Evolutionary conservation across 2,329 filamentous ascomycete species (phyloP).

Genomic region (Microsporum ferrugineum): DNA sequence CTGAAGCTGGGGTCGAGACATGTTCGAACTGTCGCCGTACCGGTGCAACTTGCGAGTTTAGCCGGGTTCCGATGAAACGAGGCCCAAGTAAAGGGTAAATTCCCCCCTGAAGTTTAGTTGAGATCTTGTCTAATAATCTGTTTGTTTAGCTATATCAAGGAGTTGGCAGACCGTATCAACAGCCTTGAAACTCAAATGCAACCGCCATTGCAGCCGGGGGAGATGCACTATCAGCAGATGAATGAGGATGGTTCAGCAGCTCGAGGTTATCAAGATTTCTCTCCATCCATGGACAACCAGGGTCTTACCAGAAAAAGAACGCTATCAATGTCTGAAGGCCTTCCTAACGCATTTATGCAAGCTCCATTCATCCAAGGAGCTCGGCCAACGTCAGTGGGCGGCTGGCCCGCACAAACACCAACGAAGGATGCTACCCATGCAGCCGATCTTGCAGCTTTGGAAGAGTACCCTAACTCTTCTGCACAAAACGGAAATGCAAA

Average conservation of each 20-base stretch:
- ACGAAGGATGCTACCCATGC: constrained; percentile 18
- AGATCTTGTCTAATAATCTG: not conserved
- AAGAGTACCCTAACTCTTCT: constrained; percentile 21
- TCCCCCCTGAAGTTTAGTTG: not conserved
- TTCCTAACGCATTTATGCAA: constrained; percentile 33
- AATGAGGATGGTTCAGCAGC: constrained; percentile 28
- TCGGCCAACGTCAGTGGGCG: constrained; percentile 16
- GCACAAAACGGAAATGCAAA: constrained; percentile 30
- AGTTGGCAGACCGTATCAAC: constrained; percentile 73
- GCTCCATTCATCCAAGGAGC: constrained; percentile 20
- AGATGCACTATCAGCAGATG: constrained; percentile 35
- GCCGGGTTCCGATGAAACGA: constrained; percentile 74
- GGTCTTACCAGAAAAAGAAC: constrained; percentile 37
- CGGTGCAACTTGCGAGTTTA: constrained; percentile 69
- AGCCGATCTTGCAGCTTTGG: constrained; percentile 10
- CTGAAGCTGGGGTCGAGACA: constrained; percentile 59
- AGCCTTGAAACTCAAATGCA: constrained; percentile 67
- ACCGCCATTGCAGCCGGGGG: constrained; percentile 19
- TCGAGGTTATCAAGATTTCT: constrained; percentile 42
- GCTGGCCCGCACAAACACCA: constrained; percentile 21
- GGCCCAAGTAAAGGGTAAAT: constrained; percentile 76
- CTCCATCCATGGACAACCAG: constrained; percentile 38
- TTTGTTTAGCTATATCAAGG: constrained; percentile 66
- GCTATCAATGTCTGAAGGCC: constrained; percentile 39
- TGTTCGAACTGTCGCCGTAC: constrained; percentile 75